These are phyloP conservation scores for Pueraria montana DNA, from an alignment of 306 rosid genomes.

Conservation along the genomic window DNA sequence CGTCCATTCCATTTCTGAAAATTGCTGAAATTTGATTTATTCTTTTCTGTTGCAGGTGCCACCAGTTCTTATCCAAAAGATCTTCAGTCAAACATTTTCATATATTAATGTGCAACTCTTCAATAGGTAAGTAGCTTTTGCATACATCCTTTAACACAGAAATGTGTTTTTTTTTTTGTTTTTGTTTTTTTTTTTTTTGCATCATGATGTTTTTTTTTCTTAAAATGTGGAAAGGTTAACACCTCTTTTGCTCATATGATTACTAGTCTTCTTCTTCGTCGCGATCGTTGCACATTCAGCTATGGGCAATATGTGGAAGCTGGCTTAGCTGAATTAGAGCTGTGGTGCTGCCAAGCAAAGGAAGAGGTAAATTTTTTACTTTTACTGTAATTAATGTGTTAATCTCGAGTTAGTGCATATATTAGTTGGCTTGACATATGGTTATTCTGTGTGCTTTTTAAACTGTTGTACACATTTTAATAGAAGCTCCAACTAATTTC, in stretches of 20 bases:
- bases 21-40: conserved; percentile 8
- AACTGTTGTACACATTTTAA: neutral
- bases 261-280: conserved; percentile 90
- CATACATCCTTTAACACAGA: neutral
- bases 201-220: conserved; percentile 12
- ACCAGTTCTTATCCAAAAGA: conserved; percentile 85
- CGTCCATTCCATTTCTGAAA: conserved; percentile 23
- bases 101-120: conserved; percentile 93
- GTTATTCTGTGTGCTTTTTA: neutral
- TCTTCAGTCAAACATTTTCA: conserved; percentile 83
- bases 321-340: conserved; percentile 94
- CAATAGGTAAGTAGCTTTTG: conserved; percentile 72
- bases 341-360: conserved; percentile 92
- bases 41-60: conserved; percentile 79
- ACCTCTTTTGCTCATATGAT: conserved; percentile 17
- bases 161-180: too few species aligned
- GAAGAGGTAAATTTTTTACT: conserved; percentile 64
- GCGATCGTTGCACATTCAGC: conserved; percentile 98
- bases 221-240: conserved; percentile 37
- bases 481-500: conserved; percentile 21
- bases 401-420: neutral
- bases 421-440: neutral
- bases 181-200: neutral
- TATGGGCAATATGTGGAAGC: conserved; percentile 93
- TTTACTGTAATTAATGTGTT: conserved; percentile 7